phyloP scores from a whole-genome alignment of 306 rosid genomes.

The Myrica gale region DNA sequence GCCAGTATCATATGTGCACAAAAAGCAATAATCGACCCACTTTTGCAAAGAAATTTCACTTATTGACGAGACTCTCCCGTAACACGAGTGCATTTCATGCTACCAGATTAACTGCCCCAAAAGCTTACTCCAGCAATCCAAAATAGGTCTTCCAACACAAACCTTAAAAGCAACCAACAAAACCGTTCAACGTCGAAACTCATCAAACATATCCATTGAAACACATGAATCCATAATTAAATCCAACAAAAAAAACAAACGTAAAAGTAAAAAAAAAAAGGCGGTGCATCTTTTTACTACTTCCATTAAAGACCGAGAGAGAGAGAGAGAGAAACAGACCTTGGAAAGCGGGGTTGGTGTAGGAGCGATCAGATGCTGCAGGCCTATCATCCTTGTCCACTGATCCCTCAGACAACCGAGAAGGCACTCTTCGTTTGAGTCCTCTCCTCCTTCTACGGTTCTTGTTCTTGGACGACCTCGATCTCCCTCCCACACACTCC shows the following conservation, averaged over 20 bases:
- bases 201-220: conserved; percentile 23
- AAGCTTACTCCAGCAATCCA: conserved; percentile 5
- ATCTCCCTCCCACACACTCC: conserved; percentile 60
- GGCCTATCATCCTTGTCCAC: conserved; percentile 43
- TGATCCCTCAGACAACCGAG: conserved; percentile 54
- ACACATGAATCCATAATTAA: conserved; percentile 23
- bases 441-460: conserved; percentile 42
- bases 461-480: conserved; percentile 46
- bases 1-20: neutral
- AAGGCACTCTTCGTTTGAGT: conserved; percentile 47
- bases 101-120: neutral
- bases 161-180: conserved; percentile 14
- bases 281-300: neutral
- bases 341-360: conserved; percentile 64
- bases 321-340: conserved; percentile 41
- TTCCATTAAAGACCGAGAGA: conserved; percentile 11
- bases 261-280: neutral
- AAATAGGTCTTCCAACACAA: conserved; percentile 20
- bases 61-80: neutral
- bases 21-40: neutral
- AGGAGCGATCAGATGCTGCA: conserved; percentile 44
- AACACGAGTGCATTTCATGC: neutral
- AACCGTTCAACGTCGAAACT: conserved; percentile 10
- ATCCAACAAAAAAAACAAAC: conserved; percentile 4
- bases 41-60: neutral